Evolutionary conservation across 139 green algal species (phyloP).

Genomic region (Haematococcus lacustris): DNA sequence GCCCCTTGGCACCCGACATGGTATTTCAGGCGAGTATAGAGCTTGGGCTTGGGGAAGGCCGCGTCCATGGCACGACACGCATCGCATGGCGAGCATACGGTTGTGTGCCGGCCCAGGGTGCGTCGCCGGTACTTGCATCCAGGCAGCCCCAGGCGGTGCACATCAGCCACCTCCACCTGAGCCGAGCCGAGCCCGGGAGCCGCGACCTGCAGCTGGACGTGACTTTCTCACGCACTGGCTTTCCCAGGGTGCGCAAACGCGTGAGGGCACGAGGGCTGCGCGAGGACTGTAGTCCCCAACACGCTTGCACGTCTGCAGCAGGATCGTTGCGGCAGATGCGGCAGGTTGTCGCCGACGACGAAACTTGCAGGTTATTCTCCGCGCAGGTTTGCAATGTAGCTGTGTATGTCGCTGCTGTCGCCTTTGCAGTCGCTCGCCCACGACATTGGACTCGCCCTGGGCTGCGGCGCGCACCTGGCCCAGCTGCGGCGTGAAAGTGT

Average conservation of each 20-base stretch:
- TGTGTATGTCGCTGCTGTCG: neutral
- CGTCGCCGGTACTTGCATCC: neutral
- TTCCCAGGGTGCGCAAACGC: neutral
- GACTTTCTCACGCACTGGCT: neutral
- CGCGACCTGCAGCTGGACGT: neutral
- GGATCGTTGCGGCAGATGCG: no score
- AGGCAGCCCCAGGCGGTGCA: constrained; percentile 6
- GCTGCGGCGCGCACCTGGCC: constrained; percentile 26
- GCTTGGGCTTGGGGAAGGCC: no score
- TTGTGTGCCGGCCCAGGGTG: no score
- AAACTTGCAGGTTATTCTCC: neutral
- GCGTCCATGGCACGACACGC: no score
- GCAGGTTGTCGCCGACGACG: no score
- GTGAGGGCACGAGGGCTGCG: no score
- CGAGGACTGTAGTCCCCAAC: no score
- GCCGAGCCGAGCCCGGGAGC: neutral
- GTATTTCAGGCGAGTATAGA: no score
- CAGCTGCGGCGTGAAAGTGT: constrained; percentile 27
- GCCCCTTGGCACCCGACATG: no score
- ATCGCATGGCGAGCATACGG: no score
- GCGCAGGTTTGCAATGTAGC: neutral
- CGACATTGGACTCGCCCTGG: constrained; percentile 27
- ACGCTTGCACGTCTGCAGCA: no score
- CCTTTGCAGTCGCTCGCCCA: constrained; percentile 19
- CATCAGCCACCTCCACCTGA: neutral